phyloP scores from a whole-genome alignment of 2,329 filamentous ascomycete species.

The Ilyonectria sp. region DNA sequence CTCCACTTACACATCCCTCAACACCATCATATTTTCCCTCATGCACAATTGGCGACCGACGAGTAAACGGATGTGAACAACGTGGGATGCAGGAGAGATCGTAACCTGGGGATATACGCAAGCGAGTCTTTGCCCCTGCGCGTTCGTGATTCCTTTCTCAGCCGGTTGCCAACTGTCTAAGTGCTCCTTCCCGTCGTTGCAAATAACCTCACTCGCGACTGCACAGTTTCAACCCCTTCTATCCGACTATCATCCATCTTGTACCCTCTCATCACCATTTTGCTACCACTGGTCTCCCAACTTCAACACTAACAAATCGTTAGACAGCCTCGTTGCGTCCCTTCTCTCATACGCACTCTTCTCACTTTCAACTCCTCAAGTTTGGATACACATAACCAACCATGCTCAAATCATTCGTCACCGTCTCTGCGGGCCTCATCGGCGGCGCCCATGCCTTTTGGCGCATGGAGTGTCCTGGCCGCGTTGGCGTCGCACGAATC shows the following conservation, averaged over 20 bases:
- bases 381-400: constrained; percentile 44
- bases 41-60: too few relatives aligned
- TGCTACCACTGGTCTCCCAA: constrained; percentile 22
- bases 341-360: constrained; percentile 48
- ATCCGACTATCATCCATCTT: constrained; percentile 11
- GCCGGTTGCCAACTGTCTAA: constrained; percentile 18
- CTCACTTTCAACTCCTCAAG: constrained; percentile 32
- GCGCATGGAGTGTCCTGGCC: constrained; percentile 88
- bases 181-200: constrained; percentile 16
- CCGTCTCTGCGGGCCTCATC: constrained; percentile 53
- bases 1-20: constrained; percentile 28
- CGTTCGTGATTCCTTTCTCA: constrained; percentile 2
- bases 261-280: constrained; percentile 3
- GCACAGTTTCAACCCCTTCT: constrained; percentile 24
- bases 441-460: constrained; percentile 79
- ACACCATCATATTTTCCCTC: neutral
- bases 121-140: neutral
- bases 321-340: constrained; percentile 55
- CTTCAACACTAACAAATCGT: constrained; percentile 31
- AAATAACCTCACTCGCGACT: constrained; percentile 12
- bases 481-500: constrained; percentile 78
- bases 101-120: neutral
- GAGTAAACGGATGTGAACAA: neutral
- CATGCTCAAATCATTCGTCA: constrained; percentile 54
- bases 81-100: neutral